phyloP scores from a whole-genome alignment of 441 rosid genomes.

The Erodium moschatum region DNA sequence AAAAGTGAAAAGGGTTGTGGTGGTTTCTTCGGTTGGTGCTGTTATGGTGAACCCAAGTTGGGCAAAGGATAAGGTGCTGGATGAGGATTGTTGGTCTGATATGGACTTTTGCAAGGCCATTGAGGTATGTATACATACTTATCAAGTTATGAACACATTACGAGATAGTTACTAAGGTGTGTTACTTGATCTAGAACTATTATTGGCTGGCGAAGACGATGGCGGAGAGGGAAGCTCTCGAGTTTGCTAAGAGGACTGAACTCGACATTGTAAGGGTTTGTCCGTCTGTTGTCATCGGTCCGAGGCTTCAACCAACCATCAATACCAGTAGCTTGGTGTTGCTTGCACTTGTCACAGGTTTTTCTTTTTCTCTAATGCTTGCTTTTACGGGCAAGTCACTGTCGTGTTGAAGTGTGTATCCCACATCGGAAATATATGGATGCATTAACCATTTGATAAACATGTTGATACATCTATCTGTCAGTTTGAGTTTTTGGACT shows the following conservation, averaged over 20 bases:
- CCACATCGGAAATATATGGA: too few relatives aligned
- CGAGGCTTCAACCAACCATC: slow-evolving; percentile 37
- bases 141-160: too few relatives aligned
- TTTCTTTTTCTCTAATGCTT: too few relatives aligned
- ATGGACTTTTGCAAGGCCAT: slow-evolving; percentile 22
- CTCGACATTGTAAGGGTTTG: slow-evolving; percentile 32
- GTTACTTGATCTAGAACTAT: too few relatives aligned
- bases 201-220: slow-evolving; percentile 33
- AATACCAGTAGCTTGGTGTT: slow-evolving; percentile 33
- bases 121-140: too few relatives aligned
- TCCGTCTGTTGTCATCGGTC: slow-evolving; percentile 33
- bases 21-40: slow-evolving; percentile 33
- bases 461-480: too few relatives aligned
- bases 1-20: slow-evolving; percentile 37
- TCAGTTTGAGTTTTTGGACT: too few relatives aligned
- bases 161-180: too few relatives aligned
- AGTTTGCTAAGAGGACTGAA: slow-evolving; percentile 28
- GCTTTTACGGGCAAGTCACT: too few relatives aligned
- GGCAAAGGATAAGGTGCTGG: slow-evolving; percentile 30
- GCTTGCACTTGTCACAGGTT: slow-evolving; percentile 30
- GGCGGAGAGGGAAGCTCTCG: slow-evolving; percentile 34
- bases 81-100: slow-evolving; percentile 38
- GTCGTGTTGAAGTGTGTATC: too few relatives aligned
- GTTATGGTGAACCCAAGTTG: slow-evolving; percentile 29
- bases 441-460: too few relatives aligned